These are phyloP conservation scores for Piper longum DNA, from an alignment of 164 flowering plant genomes.

Conservation along the genomic window DNA sequence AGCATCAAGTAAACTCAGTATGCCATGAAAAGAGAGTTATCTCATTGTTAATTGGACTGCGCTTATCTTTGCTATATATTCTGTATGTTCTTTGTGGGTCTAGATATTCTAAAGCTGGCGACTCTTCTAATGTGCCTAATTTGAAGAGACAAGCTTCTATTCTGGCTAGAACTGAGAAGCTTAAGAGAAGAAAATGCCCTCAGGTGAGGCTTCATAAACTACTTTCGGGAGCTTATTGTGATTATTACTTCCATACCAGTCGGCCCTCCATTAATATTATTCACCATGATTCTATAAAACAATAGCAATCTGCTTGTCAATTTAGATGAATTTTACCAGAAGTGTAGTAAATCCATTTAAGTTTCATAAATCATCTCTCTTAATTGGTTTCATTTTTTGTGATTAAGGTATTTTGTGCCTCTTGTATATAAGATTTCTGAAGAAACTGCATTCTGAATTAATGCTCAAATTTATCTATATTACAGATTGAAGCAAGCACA, in stretches of 20 bases:
- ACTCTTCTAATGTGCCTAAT: constrained; percentile 14
- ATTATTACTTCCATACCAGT: constrained; percentile 16
- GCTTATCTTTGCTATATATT: neutral
- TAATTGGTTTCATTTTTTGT: too few relatives aligned
- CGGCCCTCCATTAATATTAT: neutral
- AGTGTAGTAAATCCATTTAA: too few relatives aligned
- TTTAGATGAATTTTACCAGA: too few relatives aligned
- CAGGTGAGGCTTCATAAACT: constrained; percentile 8
- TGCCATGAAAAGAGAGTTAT: neutral
- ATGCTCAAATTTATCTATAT: neutral
- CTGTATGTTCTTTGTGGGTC: neutral
- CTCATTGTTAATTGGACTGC: neutral
- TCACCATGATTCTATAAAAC: too few relatives aligned
- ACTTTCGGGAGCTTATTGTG: neutral
- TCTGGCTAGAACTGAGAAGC: constrained; percentile 21
- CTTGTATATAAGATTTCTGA: neutral
- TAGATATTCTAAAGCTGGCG: constrained; percentile 41
- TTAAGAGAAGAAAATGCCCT: constrained; percentile 38
- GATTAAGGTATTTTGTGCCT: too few relatives aligned
- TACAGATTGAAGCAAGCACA: neutral
- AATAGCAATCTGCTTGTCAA: too few relatives aligned
- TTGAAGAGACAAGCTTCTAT: constrained; percentile 38
- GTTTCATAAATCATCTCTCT: neutral
- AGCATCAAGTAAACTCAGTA: constrained; percentile 45
- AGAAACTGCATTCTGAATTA: neutral